Percentiles rank a stretch among this genome's conserved stretches.
phyloP scores from a whole-genome alignment of 225 moss, liverwort and hornwort genomes.

The Sphagnum contortum region DNA sequence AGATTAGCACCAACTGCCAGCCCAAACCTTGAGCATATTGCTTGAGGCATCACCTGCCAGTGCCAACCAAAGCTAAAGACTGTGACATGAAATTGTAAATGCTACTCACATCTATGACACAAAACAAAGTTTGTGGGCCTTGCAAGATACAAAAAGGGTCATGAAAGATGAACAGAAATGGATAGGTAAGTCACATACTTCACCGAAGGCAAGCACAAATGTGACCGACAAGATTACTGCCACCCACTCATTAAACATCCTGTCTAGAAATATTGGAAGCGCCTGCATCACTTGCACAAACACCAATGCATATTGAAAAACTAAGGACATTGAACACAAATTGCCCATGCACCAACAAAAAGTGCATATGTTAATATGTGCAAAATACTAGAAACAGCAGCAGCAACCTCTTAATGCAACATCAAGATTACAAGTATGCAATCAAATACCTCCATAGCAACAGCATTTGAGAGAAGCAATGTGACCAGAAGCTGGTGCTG shows the following conservation, averaged over 20 bases:
- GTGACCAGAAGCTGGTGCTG: conserved; percentile 96
- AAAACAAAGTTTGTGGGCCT: not conserved
- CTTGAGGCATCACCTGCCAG: conserved; percentile 88
- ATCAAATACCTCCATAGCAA: conserved; percentile 73
- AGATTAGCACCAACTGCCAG: conserved; percentile 85
- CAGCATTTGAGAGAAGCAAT: conserved; percentile 85
- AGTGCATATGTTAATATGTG: not conserved
- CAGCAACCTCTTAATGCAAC: not conserved
- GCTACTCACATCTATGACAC: not conserved
- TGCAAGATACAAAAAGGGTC: not conserved
- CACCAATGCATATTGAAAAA: not conserved
- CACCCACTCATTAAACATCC: conserved; percentile 94
- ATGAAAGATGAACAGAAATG: not conserved
- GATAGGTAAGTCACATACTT: conserved; percentile 35
- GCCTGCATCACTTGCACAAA: conserved; percentile 39
- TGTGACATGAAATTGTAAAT: not conserved
- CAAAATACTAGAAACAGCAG: not conserved
- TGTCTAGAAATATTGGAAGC: conserved; percentile 91
- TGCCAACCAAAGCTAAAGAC: not conserved
- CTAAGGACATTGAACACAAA: not conserved
- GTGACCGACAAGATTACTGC: conserved; percentile 91
- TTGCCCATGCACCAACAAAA: not conserved
- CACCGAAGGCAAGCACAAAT: conserved; percentile 91
- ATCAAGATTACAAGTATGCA: not conserved
- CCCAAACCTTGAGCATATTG: conserved; percentile 93